These are phyloP conservation scores for Caryocar brasiliense DNA, from an alignment of 441 rosid genomes.

Conservation along the genomic window DNA sequence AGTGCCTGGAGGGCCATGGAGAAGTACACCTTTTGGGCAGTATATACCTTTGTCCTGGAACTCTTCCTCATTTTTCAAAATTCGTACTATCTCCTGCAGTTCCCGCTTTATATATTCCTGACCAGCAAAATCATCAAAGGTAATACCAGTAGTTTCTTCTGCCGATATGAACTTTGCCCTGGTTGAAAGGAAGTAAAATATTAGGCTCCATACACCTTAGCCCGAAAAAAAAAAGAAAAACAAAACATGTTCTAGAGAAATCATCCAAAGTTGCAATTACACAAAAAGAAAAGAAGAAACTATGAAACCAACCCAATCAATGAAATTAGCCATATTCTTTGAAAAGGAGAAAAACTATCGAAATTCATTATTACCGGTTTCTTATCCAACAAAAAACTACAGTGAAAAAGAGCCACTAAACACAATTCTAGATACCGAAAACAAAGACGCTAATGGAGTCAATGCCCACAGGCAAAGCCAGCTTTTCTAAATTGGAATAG, in stretches of 20 bases:
- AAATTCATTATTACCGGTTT: no score
- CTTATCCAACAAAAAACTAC: no score
- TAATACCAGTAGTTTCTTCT: conserved; percentile 87
- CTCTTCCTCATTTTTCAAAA: conserved; percentile 83
- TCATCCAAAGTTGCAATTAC: conserved; percentile 2
- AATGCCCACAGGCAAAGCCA: no score
- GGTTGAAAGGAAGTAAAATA: conserved; percentile 14
- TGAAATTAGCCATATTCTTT: no score
- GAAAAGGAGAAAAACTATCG: no score
- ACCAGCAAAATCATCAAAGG: conserved; percentile 97
- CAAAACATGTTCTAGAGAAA: background rate
- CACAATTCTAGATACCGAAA: no score
- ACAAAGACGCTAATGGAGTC: no score
- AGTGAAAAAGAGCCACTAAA: no score
- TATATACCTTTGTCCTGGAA: conserved; percentile 83
- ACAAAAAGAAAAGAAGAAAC: no score
- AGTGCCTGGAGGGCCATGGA: conserved; percentile 98
- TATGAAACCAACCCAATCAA: no score
- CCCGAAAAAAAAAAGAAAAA: no score
- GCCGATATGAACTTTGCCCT: conserved; percentile 95
- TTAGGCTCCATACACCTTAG: conserved; percentile 12
- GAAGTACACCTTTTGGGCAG: conserved; percentile 97
- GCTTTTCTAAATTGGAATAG: no score
- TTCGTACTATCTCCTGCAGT: conserved; percentile 82
- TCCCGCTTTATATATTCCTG: conserved; percentile 93